Evolutionary conservation across 805 yeast genomes (phyloP), one percentile per base, ranked within the genome.

Genomic region (Cyberlindnera samutprakarnensis): DNA sequence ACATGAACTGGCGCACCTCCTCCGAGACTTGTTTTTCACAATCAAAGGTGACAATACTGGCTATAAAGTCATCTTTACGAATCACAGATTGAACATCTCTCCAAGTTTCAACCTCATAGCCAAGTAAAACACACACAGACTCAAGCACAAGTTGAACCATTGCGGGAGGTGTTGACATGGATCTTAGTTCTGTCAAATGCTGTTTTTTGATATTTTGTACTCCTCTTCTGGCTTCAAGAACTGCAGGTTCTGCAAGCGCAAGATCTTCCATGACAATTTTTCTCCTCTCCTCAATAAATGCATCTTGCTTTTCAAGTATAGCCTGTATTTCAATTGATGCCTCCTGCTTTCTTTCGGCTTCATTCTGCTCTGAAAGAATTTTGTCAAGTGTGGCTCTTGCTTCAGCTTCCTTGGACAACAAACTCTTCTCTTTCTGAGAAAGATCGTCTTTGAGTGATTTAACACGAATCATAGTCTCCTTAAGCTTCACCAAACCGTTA

Each of bases 151-250:
- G 53, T 46, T 84, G 86, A 5, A 90, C 90, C 0, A 92, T 78
- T 7, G 75, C 79, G 0, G 97, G 97, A 0, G 97, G 97, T 38
- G 85, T 85, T 6, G 72, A 58, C 94, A 90, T 83, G 11, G 95
- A 78, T 48, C 95, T 63, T 18, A 90, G 62, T 55, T 90, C 97
- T 1, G 94, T 83, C 25, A 90, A 62, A 49, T 90, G 96, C 38
- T 84, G 94, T 52, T 90, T 90, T 56, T 87, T 86, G 39, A 90
- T 90, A 45, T 85, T 82, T 43, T 82, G 81, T n/a, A 90, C 97
- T 12, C 95, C 94, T 38, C 71, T 62, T 47, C 81, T 82, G 0
- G 97, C 97, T 41, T 81, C 94, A 3, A 71, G 35, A 6, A 88
- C 79, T 1, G 92, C 79, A 0, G 96, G 96, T 47, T 86, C 92